Evolutionary conservation across 345 rosid genomes (phyloP).

Genomic region (rapeseed (Brassica napus)): DNA sequence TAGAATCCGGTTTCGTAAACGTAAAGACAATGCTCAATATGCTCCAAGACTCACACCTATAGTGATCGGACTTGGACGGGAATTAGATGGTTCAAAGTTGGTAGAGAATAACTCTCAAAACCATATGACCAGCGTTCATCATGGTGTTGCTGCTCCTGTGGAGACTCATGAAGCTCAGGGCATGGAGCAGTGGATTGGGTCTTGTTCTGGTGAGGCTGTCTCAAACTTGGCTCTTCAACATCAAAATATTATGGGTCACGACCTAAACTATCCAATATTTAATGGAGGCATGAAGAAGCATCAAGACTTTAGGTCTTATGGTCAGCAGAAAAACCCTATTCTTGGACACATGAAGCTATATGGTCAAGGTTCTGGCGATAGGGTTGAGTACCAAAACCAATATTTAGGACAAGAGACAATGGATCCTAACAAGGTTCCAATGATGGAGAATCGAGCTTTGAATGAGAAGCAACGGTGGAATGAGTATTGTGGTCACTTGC

Average conservation of each 20-base stretch:
- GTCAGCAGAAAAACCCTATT: background rate
- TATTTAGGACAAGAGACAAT: background rate
- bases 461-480: background rate
- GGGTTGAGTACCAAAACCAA: background rate
- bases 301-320: background rate
- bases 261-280: background rate
- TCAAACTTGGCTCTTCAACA: background rate
- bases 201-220: background rate
- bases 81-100: background rate
- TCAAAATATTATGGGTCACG: background rate
- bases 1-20: background rate
- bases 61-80: background rate
- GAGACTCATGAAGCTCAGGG: background rate
- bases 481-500: background rate
- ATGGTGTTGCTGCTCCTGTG: background rate
- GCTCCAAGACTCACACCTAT: slow-evolving; percentile 18
- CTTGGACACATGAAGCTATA: background rate
- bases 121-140: background rate
- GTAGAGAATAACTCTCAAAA: background rate
- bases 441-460: background rate
- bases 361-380: background rate
- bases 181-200: background rate
- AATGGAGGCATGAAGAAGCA: background rate
- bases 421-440: background rate
- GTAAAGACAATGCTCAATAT: background rate